Conservation (phyloP, 2,329 filamentous ascomycete genomes). For the Trichoderma polysporum region DNA sequence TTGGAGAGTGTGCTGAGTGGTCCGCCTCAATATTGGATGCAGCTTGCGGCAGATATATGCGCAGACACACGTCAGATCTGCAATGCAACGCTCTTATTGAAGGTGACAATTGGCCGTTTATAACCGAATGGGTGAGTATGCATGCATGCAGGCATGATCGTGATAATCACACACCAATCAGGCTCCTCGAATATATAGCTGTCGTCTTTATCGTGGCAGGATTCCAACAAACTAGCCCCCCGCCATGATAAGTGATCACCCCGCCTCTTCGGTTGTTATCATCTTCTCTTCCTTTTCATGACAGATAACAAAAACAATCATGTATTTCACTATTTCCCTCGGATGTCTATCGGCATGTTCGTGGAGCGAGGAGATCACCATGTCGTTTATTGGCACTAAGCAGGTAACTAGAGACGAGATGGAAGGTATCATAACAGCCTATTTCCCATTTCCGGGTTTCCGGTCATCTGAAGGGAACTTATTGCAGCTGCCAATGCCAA, state of each 20-base stretch:
- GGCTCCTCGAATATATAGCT: not conserved
- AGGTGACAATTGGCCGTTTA: not conserved
- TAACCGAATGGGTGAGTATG: not conserved
- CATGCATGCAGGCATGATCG: not conserved
- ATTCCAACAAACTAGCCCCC: not conserved
- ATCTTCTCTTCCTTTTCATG: not conserved
- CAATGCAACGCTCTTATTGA: not conserved
- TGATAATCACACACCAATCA: not conserved
- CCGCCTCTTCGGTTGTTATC: not conserved
- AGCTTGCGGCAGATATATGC: not conserved
- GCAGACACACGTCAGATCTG: not conserved
- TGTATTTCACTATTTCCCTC: not conserved
- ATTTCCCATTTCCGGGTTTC: not conserved
- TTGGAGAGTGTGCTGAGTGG: not conserved
- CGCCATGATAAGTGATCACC: not conserved
- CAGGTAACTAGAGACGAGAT: not conserved
- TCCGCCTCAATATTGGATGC: not conserved
- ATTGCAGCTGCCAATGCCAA: not conserved
- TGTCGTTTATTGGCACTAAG: not conserved
- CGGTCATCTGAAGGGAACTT: not conserved
- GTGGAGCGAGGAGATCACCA: not conserved
- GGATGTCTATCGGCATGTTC: constrained; percentile 7
- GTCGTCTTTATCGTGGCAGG: not conserved
- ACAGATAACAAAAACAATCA: not conserved
- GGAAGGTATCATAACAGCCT: not conserved